These are phyloP conservation scores for Nepenthes alata DNA, from an alignment of 179 eudicot species.

Conservation along the genomic window DNA sequence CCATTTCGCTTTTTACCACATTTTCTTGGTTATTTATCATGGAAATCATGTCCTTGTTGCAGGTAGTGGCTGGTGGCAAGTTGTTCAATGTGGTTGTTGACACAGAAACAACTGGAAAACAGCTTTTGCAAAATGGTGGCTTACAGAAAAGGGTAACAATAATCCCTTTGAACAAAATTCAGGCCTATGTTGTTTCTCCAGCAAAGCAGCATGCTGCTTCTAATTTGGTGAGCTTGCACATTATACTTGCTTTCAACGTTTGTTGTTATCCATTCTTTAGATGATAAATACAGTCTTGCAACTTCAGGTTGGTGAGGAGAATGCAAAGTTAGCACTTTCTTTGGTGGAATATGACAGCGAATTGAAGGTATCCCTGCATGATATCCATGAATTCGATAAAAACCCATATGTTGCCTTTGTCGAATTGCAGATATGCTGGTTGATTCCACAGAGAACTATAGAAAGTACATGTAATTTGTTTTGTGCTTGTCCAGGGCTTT, in stretches of 20 bases:
- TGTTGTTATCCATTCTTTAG: neutral
- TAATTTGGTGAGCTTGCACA: conserved; percentile 40
- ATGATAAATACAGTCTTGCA: conserved; percentile 2
- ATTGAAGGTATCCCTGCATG: conserved; percentile 44
- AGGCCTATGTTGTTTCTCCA: conserved; percentile 45
- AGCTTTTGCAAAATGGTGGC: conserved; percentile 75
- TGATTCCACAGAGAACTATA: too few relatives aligned
- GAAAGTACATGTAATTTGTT: too few relatives aligned
- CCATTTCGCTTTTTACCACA: neutral
- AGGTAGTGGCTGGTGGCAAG: conserved; percentile 96
- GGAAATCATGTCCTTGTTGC: conserved; percentile 11
- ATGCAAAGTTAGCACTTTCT: conserved; percentile 86
- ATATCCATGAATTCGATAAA: neutral
- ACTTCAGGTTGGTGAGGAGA: conserved; percentile 76
- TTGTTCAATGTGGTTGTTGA: conserved; percentile 82
- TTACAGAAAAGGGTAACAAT: conserved; percentile 81
- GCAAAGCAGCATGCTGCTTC: conserved; percentile 62
- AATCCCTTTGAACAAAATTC: conserved; percentile 88
- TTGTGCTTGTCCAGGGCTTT: too few relatives aligned
- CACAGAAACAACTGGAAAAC: conserved; percentile 83
- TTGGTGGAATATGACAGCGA: conserved; percentile 82
- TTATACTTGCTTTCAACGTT: neutral
- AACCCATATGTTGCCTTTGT: neutral
- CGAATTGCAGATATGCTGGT: too few relatives aligned
- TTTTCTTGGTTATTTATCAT: neutral